Percentiles rank a stretch among this genome's conserved stretches.
Conservation (phyloP, 495 filamentous ascomycete genomes). For the Penicillium maclennaniae region DNA sequence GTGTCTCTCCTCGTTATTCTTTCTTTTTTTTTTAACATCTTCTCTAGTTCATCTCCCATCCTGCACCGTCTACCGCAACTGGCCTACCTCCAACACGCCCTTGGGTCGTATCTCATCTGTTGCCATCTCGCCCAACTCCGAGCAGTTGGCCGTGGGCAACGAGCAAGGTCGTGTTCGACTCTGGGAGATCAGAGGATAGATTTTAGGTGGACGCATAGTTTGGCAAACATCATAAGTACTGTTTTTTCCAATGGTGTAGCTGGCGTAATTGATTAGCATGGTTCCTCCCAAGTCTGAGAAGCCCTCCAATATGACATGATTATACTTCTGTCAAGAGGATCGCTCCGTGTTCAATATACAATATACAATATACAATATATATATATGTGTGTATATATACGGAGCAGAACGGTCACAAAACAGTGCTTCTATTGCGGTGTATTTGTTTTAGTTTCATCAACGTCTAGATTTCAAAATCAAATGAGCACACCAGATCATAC, state of each 20-base stretch:
- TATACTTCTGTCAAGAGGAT: not conserved
- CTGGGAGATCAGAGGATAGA: slow-evolving; percentile 69
- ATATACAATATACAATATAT: no score
- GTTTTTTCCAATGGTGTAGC: slow-evolving; percentile 2
- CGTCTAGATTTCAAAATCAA: not conserved
- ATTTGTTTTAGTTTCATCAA: not conserved
- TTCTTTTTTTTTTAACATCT: slow-evolving; percentile 14
- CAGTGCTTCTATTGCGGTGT: not conserved
- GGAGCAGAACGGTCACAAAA: not conserved
- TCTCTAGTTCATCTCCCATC: slow-evolving; percentile 74
- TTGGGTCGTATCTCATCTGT: slow-evolving; percentile 79
- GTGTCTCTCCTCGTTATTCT: no score
- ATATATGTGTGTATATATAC: no score
- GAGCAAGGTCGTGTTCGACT: slow-evolving; percentile 80
- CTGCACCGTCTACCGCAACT: slow-evolving; percentile 93
- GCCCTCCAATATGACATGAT: not conserved
- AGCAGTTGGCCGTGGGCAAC: slow-evolving; percentile 78
- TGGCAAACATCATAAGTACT: no score
- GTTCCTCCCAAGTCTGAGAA: not conserved
- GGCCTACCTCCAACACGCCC: slow-evolving; percentile 89
- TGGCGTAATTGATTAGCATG: slow-evolving; percentile 5
- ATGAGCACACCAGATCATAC: not conserved
- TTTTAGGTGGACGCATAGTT: not conserved
- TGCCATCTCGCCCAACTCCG: slow-evolving; percentile 66
- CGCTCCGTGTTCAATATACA: no score